Evolutionary conservation across 306 rosid genomes (phyloP), one percentile per base, ranked within the genome.

Genomic region (Casuarina glauca): DNA sequence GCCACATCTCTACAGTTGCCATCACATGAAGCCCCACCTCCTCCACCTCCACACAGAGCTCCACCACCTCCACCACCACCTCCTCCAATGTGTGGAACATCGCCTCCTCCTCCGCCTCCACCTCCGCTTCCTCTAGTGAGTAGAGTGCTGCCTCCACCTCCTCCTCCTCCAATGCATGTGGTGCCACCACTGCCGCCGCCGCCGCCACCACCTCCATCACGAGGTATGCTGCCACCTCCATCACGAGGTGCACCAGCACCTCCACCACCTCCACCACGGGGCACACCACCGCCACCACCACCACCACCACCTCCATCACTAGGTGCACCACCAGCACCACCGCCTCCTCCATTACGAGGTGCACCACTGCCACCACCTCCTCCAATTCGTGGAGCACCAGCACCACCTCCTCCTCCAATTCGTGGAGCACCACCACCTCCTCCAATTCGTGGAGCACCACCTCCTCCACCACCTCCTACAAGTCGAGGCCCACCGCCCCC

Each of bases 401-500:
- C 84, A 1, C 85, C 91, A 4, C 82, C 85, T 0, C 82, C 85
- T 1, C 81, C 85, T 53, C 82, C 85, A 20, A 73, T 76, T 53
- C 75, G 13, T 61, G 75, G 84, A 2, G 84, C 57, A 3, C 84
- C 88, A 1, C 85, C 86, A 6, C 84, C 89, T 49, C 44, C 84
- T 80, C 82, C 81, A 2, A 11, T 43, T 4, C 66, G 66, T 35
- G 80, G 84, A 19, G 84, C 74, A 2, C 88, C 85, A 8, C 81
- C 89, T 32, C 87, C 90, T 1, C 87, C 83, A 0, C 86, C 89
- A 3, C 86, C 85, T 44, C 79, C 71, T 67, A 42, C 74, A n/a
- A 32, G 81, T 38, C 86, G 83, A 42, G 90, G 80, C 3, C 84
- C 92, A 9, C 88, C 94, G 19, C 93, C 93, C 0, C 91, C 85